Percentiles rank a stretch among this genome's conserved stretches.
Conservation (phyloP, 1,139 yeast genomes). For the Candida sanyaensis region DNA sequence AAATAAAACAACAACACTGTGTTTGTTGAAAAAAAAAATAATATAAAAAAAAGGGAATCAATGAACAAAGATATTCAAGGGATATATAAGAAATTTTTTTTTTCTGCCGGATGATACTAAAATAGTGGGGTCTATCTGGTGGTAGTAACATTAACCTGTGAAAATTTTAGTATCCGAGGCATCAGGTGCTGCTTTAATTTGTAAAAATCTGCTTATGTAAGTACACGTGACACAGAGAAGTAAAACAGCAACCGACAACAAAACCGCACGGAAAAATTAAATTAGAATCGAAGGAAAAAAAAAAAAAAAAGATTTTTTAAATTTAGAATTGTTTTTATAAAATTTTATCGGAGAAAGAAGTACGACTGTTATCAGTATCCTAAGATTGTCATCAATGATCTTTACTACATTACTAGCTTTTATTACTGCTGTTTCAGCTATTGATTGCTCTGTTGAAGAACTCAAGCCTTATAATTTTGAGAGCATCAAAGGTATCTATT, state of each 20-base stretch:
- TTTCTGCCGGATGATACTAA: neutral
- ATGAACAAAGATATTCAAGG: neutral
- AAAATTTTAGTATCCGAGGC: slow-evolving; percentile 2
- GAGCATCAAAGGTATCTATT: slow-evolving; percentile 50
- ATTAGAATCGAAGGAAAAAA: neutral
- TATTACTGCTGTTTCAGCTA: slow-evolving; percentile 20
- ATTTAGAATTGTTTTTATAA: no score
- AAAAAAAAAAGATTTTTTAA: neutral
- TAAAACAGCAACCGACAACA: neutral
- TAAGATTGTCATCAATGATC: neutral
- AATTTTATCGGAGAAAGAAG: neutral
- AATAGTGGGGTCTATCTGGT: neutral
- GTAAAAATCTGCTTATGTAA: neutral
- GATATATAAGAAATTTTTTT: neutral
- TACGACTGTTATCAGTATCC: no score
- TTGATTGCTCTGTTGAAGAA: slow-evolving; percentile 48
- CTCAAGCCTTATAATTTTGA: slow-evolving; percentile 45
- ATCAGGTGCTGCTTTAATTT: neutral
- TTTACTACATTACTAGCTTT: slow-evolving; percentile 6
- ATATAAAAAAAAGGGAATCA: neutral
- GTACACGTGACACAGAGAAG: neutral
- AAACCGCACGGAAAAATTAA: neutral
- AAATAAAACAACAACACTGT: neutral
- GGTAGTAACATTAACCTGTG: neutral
- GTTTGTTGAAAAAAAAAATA: neutral